Percentiles rank a stretch among this genome's conserved stretches.
These are phyloP conservation scores for Castanea mollissima DNA, from an alignment of 306 rosid genomes.

Conservation along the genomic window DNA sequence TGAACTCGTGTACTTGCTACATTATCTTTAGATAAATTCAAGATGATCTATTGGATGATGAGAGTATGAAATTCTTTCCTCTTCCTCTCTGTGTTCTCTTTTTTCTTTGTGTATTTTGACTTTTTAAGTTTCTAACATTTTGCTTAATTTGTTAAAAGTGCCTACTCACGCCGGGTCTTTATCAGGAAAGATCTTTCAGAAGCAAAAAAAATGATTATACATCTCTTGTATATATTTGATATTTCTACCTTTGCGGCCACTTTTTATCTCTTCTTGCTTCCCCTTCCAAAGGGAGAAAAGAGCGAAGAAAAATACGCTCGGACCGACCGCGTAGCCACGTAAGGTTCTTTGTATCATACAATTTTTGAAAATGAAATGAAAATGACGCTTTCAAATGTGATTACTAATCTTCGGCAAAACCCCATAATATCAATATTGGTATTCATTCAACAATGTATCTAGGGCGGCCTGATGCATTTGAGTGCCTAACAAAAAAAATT, in stretches of 20 bases:
- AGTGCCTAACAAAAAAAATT: no score
- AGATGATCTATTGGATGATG: not conserved
- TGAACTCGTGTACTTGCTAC: not conserved
- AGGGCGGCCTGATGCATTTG: no score
- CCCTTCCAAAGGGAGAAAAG: not conserved
- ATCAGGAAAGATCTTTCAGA: not conserved
- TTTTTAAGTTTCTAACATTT: not conserved
- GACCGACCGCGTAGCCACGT: not conserved
- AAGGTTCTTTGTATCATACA: not conserved
- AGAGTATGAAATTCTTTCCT: no score
- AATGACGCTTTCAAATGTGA: not conserved
- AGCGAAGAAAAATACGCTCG: no score
- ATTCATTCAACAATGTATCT: not conserved
- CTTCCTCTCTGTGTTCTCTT: no score
- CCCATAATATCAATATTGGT: not conserved
- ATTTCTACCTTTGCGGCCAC: slow-evolving; percentile 2
- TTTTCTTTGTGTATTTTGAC: no score
- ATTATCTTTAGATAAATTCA: not conserved
- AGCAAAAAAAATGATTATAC: not conserved
- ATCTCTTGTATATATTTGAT: not conserved
- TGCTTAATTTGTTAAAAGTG: not conserved
- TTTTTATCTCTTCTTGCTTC: not conserved
- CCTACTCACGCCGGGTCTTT: not conserved
- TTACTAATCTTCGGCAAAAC: not conserved
- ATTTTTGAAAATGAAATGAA: not conserved